Conservation (phyloP, 331 rosid genomes). For the Pyracantha coccinea region DNA sequence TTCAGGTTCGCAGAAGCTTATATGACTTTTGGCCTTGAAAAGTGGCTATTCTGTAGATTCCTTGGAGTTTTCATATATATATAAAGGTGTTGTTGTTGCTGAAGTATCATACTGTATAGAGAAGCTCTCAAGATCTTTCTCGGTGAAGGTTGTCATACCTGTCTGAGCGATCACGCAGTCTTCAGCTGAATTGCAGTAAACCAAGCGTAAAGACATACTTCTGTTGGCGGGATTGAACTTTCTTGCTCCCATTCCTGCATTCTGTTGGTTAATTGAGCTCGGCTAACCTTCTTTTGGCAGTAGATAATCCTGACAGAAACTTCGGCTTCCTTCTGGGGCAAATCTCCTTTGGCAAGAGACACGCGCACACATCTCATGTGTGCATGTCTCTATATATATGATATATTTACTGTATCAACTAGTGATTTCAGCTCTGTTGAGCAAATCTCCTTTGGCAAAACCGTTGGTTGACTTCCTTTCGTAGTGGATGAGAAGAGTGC, state of each 20-base stretch:
- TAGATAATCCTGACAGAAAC: slow-evolving; percentile 15
- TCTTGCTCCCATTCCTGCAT: slow-evolving; percentile 14
- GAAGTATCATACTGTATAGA: slow-evolving; percentile 18
- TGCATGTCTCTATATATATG: slow-evolving; percentile 4
- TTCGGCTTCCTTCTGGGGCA: slow-evolving; percentile 43
- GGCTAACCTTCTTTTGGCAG: slow-evolving; percentile 16
- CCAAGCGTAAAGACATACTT: slow-evolving; percentile 19
- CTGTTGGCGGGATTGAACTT: slow-evolving; percentile 22
- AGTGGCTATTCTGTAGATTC: neutral
- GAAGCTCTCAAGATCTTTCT: slow-evolving; percentile 27
- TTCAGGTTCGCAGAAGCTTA: slow-evolving; percentile 19
- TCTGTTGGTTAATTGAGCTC: slow-evolving; percentile 17
- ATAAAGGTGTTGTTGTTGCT: slow-evolving; percentile 22
- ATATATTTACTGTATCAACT: neutral
- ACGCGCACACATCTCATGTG: neutral
- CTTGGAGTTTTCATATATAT: neutral
- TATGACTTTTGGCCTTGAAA: slow-evolving; percentile 1
- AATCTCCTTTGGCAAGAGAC: slow-evolving; percentile 69
- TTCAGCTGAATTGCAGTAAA: slow-evolving; percentile 12
- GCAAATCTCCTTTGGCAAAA: slow-evolving; percentile 93
- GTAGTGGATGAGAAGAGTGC: slow-evolving; percentile 13
- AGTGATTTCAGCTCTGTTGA: slow-evolving; percentile 41
- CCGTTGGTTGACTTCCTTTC: slow-evolving; percentile 25
- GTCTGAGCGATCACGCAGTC: slow-evolving; percentile 11
- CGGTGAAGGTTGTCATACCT: slow-evolving; percentile 7